These are phyloP conservation scores for Cercospora beticola DNA, from an alignment of 2,329 filamentous ascomycete species.

Conservation along the genomic window DNA sequence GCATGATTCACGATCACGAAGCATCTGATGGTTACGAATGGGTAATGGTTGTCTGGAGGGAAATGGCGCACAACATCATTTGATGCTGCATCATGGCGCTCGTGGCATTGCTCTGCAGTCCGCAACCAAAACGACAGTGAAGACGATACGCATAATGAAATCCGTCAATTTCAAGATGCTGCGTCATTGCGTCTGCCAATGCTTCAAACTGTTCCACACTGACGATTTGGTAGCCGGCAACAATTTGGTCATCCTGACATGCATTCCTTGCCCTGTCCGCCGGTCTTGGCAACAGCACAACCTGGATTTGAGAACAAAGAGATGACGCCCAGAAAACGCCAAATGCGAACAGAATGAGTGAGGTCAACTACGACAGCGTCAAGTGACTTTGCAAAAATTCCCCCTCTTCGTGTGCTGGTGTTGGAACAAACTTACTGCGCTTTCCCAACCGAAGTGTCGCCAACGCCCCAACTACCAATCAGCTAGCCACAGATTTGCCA, in stretches of 20 bases:
- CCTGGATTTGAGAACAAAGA: neutral
- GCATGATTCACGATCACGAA: neutral
- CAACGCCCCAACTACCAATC: neutral
- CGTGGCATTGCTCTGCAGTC: neutral
- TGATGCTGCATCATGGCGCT: neutral
- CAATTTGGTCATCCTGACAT: slow-evolving; percentile 6
- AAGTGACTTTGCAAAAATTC: neutral
- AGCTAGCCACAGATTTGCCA: slow-evolving; percentile 3
- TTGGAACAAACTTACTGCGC: neutral
- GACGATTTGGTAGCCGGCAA: neutral
- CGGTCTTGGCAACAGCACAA: neutral
- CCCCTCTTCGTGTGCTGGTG: neutral
- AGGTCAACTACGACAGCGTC: neutral
- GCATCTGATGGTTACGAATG: neutral
- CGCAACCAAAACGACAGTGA: slow-evolving; percentile 1
- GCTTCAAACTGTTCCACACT: neutral
- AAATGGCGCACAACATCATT: neutral
- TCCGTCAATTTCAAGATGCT: neutral
- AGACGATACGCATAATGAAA: neutral
- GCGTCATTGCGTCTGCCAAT: slow-evolving; percentile 1
- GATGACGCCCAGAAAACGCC: neutral
- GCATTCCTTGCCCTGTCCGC: neutral
- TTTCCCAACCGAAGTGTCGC: slow-evolving; percentile 4
- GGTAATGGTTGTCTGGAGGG: neutral
- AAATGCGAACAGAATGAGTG: neutral